Evolutionary conservation across 176 grass and related monocot genomes (phyloP).

Genomic region (Triticum urartu): DNA sequence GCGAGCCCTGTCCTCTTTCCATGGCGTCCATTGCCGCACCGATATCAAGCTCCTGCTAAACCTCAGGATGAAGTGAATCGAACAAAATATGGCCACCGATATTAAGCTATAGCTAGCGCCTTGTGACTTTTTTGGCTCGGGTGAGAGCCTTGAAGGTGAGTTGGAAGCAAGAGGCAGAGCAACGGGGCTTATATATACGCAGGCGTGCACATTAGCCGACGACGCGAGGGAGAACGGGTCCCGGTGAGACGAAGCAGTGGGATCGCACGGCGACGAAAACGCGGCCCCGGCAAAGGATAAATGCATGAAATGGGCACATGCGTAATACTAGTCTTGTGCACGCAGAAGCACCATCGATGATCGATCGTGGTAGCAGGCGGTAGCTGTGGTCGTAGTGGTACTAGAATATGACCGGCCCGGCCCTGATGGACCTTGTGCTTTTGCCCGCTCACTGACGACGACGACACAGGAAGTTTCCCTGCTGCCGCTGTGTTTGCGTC

Average conservation of each 20-base stretch:
- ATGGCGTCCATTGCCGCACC: constrained; percentile 42
- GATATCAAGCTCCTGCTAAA: not conserved
- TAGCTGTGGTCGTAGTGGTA: too few relatives aligned
- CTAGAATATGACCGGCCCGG: too few relatives aligned
- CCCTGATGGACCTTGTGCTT: too few relatives aligned
- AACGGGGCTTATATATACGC: constrained; percentile 11
- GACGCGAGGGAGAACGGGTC: constrained; percentile 7
- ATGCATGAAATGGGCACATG: too few relatives aligned
- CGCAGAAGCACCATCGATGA: too few relatives aligned
- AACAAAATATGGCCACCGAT: too few relatives aligned
- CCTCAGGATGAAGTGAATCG: too few relatives aligned
- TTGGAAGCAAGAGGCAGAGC: not conserved
- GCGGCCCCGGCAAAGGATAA: not conserved
- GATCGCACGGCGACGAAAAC: not conserved
- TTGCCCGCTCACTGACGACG: too few relatives aligned
- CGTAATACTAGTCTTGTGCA: too few relatives aligned
- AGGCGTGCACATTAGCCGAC: too few relatives aligned
- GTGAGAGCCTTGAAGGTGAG: not conserved
- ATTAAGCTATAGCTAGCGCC: not conserved
- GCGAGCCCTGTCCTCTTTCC: constrained; percentile 36
- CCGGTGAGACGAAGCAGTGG: not conserved
- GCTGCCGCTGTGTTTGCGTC: not conserved
- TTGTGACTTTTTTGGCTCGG: not conserved
- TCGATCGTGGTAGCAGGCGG: too few relatives aligned
- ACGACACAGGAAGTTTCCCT: constrained; percentile 1